Evolutionary conservation across 345 rosid genomes (phyloP), one percentile per base, ranked within the genome.

Genomic region (Aurinia saxatilis): DNA sequence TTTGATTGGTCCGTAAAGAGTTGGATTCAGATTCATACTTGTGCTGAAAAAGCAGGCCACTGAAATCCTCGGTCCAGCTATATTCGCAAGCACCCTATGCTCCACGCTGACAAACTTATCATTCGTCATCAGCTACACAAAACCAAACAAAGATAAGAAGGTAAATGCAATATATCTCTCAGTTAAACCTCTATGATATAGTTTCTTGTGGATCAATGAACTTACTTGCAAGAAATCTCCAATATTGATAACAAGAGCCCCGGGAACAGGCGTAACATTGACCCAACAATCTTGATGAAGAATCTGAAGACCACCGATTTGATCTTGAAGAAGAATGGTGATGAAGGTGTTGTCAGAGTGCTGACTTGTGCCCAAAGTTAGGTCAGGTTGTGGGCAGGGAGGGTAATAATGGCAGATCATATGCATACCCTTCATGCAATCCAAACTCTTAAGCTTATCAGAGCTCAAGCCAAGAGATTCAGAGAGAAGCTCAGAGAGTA

Each of bases 291-390:
- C 68, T 30, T 67, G 53, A 60, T 78, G 75, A 57, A 75, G 80
- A 47, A 78, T 47, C 39, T 78, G 80, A 41, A 80, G 79, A 31
- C 84, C 87, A 13, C 87, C 87, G 0, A 77, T 66, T 9, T 73
- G 51, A 50, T 82, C 86, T 39, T 82, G 86, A 33, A 70, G 73
- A 62, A 77, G 80, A 25, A 75, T 39, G 17, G 80, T 79, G 19
- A 82, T 34, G 50, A 79, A 65, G 8, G 25, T 38, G 41, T 55
- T 59, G 44, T 79, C 78, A 0, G 68, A 14, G 63, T 77, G 84
- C 18, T 15, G 60, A 17, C 56, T 50, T 18, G 75, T 27, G 10
- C 80, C 84, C 51, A 77, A 25, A 9, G 76, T 63, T 41, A 65
- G 21, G 42, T 82, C 78, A 29, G 82, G 84, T 67, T 71, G 61